These are phyloP conservation scores for Podila verticillata DNA, from an alignment of 192 early-diverging fungal species.

Conservation along the genomic window DNA sequence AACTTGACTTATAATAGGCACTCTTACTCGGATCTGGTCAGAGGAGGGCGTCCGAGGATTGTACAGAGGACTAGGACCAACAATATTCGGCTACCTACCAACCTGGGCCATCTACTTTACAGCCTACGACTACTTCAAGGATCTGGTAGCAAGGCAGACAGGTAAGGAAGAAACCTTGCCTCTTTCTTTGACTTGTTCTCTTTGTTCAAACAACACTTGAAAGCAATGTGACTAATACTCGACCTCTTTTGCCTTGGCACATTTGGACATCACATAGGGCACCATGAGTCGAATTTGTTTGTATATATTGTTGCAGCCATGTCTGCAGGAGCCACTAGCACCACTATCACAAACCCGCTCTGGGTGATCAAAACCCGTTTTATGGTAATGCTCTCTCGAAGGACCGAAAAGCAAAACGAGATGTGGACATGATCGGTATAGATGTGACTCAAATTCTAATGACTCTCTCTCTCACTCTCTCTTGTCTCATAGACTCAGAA, in stretches of 20 bases:
- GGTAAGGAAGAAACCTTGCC: constrained; percentile 16
- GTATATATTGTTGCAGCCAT: constrained; percentile 89
- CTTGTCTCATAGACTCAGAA: constrained; percentile 73
- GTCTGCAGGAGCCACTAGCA: constrained; percentile 81
- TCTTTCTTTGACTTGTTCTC: neutral
- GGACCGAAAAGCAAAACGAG: neutral
- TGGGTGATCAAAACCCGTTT: constrained; percentile 94
- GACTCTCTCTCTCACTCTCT: neutral
- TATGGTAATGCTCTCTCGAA: constrained; percentile 64
- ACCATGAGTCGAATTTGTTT: constrained; percentile 56
- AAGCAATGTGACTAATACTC: no score
- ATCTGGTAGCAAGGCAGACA: constrained; percentile 37
- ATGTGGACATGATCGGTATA: neutral
- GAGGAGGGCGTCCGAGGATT: constrained; percentile 90
- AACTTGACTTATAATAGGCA: constrained; percentile 44
- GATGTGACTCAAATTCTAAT: constrained; percentile 4
- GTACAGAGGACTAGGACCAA: constrained; percentile 89
- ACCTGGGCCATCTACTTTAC: constrained; percentile 95
- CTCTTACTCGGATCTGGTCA: constrained; percentile 74
- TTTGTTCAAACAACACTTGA: no score
- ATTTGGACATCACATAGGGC: constrained; percentile 17
- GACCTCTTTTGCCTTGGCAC: neutral
- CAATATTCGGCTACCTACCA: constrained; percentile 89
- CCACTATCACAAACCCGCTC: constrained; percentile 85
- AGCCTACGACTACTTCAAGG: constrained; percentile 86